phyloP scores from a whole-genome alignment of 805 yeast genomes.

The Cyberlindnera suaveolens region DNA sequence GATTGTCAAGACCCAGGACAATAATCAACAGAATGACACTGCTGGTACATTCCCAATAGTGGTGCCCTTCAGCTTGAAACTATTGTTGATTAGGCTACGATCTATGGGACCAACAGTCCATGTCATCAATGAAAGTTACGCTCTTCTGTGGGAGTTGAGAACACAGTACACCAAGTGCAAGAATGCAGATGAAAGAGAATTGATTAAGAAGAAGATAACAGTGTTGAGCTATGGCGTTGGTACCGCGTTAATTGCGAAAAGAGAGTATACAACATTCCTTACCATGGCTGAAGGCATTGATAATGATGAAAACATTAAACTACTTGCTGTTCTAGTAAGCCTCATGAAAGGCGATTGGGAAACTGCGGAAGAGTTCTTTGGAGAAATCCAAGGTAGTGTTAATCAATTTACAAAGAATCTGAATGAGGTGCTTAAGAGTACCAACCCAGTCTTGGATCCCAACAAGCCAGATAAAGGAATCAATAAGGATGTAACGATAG shows the following conservation, averaged over 20 bases:
- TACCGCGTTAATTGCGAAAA: conserved; percentile 23
- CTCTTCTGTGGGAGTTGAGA: conserved; percentile 13
- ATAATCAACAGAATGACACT: not conserved
- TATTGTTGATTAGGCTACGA: conserved; percentile 20
- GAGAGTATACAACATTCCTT: conserved; percentile 23
- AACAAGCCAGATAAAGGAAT: conserved; percentile 7
- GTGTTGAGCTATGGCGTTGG: conserved; percentile 18
- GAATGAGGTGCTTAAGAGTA: conserved; percentile 9
- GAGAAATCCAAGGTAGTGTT: conserved; percentile 2
- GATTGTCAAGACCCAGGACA: not conserved
- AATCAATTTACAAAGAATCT: not conserved
- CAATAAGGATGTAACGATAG: conserved; percentile 1
- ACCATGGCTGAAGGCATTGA: conserved; percentile 18
- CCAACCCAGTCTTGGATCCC: conserved; percentile 21
- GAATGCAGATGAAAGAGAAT: not conserved
- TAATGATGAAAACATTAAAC: conserved; percentile 2
- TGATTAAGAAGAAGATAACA: conserved; percentile 2
- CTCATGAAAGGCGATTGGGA: conserved; percentile 22
- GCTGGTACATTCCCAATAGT: conserved; percentile 10
- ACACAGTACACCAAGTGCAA: not conserved
- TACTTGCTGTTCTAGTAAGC: conserved; percentile 17
- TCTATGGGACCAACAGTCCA: conserved; percentile 18
- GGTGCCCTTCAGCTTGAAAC: conserved; percentile 17
- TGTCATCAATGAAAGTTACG: conserved; percentile 11
- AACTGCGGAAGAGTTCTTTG: conserved; percentile 5